Evolutionary conservation across 441 rosid species (phyloP).

Genomic region (Omphalea diandra): DNA sequence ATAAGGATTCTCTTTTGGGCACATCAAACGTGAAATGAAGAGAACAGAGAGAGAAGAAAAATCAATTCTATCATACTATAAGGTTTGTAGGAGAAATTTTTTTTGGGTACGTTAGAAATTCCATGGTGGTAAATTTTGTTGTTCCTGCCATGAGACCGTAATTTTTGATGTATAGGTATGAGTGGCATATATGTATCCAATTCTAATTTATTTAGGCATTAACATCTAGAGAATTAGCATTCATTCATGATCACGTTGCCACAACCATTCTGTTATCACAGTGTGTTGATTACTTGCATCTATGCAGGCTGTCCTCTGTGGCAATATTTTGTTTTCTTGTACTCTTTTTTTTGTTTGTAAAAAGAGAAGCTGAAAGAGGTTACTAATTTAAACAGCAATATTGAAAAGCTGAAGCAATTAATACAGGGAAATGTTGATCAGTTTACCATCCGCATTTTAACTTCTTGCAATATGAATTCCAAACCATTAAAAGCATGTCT

Average conservation of each 20-base stretch:
- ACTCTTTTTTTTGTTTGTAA: not conserved
- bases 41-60: not conserved
- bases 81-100: constrained; percentile 20
- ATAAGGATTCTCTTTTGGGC: not conserved
- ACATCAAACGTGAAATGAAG: constrained; percentile 13
- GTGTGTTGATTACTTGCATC: constrained; percentile 8
- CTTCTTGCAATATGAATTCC: not conserved
- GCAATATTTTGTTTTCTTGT: not conserved
- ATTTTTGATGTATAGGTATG: constrained; percentile 37
- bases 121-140: constrained; percentile 48
- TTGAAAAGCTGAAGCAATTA: not conserved
- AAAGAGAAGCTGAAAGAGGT: not conserved
- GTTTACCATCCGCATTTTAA: not conserved
- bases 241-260: constrained; percentile 24
- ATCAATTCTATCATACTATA: constrained; percentile 13
- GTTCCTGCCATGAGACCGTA: constrained; percentile 32
- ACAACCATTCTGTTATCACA: constrained; percentile 22
- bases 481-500: not conserved
- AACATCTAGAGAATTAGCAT: constrained; percentile 13
- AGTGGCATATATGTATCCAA: constrained; percentile 13
- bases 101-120: constrained; percentile 16
- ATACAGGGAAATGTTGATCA: not conserved
- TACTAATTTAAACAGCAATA: not conserved
- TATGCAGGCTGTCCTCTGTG: not conserved
- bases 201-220: constrained; percentile 14